Conservation (phyloP, 805 yeast genomes). For the Saccharomycopsis sp. region DNA sequence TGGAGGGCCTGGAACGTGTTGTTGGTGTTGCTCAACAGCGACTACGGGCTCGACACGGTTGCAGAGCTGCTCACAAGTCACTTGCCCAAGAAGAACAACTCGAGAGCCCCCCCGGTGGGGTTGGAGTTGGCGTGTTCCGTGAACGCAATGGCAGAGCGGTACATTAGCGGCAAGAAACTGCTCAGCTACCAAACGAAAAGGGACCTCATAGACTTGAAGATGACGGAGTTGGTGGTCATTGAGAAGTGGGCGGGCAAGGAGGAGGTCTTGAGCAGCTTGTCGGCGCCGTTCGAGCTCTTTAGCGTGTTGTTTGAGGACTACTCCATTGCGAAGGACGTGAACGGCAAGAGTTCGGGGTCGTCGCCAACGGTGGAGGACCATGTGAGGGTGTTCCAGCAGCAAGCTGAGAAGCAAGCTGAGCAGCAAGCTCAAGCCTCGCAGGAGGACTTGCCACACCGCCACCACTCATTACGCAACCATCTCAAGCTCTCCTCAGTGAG, state of each 20-base stretch:
- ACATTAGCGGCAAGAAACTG: background rate
- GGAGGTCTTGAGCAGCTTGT: slow-evolving; percentile 53
- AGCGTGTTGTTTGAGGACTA: slow-evolving; percentile 38
- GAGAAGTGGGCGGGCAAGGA: slow-evolving; percentile 51
- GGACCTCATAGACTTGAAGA: slow-evolving; percentile 51
- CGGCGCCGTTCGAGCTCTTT: slow-evolving; percentile 55
- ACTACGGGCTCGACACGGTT: slow-evolving; percentile 13
- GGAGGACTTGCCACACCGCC: background rate
- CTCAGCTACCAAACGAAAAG: slow-evolving; percentile 7
- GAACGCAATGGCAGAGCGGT: background rate
- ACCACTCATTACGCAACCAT: no score
- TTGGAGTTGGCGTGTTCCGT: background rate
- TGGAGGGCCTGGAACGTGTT: slow-evolving; percentile 20
- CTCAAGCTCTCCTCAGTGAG: no score
- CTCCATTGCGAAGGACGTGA: no score
- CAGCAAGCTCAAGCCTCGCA: background rate
- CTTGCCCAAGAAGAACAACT: background rate
- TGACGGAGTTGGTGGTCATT: slow-evolving; percentile 64
- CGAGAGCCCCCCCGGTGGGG: background rate
- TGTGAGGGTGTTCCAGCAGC: no score
- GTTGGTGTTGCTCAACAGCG: slow-evolving; percentile 14
- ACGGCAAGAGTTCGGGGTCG: no score
- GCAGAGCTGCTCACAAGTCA: no score
- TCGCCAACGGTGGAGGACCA: no score
- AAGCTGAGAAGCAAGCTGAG: background rate